Conservation (phyloP, 371 early-diverging fungal genomes). For the Nematocida homosporus region DNA sequence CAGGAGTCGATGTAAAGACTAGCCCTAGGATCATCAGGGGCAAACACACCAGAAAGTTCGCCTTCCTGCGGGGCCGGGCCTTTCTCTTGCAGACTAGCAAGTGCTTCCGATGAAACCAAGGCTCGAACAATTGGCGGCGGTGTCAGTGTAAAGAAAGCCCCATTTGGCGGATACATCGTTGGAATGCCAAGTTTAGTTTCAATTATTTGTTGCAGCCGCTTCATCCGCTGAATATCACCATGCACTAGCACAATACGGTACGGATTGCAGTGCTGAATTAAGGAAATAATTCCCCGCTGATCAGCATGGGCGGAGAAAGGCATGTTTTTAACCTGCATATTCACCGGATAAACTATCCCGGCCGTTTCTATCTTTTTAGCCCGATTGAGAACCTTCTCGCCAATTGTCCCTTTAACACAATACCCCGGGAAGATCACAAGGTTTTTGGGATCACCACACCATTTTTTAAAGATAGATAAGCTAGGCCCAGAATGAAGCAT, state of each 20-base stretch:
- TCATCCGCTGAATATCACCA: constrained; percentile 95
- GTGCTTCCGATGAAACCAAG: neutral
- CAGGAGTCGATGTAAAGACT: neutral
- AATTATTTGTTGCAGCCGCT: constrained; percentile 80
- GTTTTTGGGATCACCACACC: constrained; percentile 80
- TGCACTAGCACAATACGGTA: constrained; percentile 92
- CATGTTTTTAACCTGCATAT: constrained; percentile 87
- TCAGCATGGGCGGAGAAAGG: constrained; percentile 99
- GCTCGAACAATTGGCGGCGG: constrained; percentile 10
- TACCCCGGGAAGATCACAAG: constrained; percentile 77
- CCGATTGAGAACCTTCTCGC: constrained; percentile 85
- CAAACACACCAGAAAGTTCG: neutral
- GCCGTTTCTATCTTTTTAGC: constrained; percentile 82
- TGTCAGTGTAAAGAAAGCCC: constrained; percentile 11
- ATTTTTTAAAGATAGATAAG: constrained; percentile 77
- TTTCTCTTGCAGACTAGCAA: neutral
- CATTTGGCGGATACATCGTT: constrained; percentile 73
- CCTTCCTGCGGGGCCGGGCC: neutral
- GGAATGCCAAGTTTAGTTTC: constrained; percentile 76
- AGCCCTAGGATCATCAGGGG: neutral
- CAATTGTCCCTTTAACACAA: constrained; percentile 86
- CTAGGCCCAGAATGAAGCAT: constrained; percentile 73
- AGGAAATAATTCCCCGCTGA: constrained; percentile 88
- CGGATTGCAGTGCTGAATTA: constrained; percentile 89
- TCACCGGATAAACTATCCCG: constrained; percentile 81